phyloP scores from a whole-genome alignment of 2,329 filamentous ascomycete species.

The Kalmusia sp. region DNA sequence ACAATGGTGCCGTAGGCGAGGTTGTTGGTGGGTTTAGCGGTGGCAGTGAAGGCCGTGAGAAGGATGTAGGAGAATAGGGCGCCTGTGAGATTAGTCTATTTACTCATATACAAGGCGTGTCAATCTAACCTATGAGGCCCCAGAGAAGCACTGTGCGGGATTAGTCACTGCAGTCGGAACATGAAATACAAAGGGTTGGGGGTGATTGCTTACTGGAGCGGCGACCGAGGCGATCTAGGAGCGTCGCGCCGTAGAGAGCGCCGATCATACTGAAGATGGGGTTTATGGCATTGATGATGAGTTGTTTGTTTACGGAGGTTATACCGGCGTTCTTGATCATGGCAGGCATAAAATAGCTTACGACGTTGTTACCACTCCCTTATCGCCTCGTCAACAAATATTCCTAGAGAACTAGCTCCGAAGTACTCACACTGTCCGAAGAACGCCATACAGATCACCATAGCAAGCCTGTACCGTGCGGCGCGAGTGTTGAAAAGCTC shows the following conservation, averaged over 20 bases:
- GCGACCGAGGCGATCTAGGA: constrained; percentile 30
- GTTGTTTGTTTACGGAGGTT: constrained; percentile 41
- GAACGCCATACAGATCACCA: constrained; percentile 51
- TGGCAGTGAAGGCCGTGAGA: constrained; percentile 47
- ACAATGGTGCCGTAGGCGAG: constrained; percentile 48
- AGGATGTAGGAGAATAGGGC: constrained; percentile 44
- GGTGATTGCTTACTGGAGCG: no score
- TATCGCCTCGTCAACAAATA: background rate
- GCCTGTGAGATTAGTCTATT: no score
- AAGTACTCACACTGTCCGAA: constrained; percentile 48
- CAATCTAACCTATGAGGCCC: constrained; percentile 41
- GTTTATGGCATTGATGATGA: constrained; percentile 52
- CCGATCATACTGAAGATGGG: constrained; percentile 48
- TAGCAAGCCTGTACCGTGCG: constrained; percentile 43
- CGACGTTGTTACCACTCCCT: constrained; percentile 48
- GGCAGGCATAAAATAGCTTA: constrained; percentile 40
- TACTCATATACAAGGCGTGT: no score
- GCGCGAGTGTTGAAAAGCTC: constrained; percentile 40
- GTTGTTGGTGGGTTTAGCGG: constrained; percentile 28
- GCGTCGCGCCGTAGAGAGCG: constrained; percentile 46
- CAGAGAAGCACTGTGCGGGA: no score
- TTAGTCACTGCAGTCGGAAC: no score
- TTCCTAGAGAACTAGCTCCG: background rate
- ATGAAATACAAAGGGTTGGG: no score
- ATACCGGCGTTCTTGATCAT: constrained; percentile 50